Base-by-base conservation (phyloP, 2,329 filamentous ascomycete genomes). In the Xylaria hypoxylon region DNA sequence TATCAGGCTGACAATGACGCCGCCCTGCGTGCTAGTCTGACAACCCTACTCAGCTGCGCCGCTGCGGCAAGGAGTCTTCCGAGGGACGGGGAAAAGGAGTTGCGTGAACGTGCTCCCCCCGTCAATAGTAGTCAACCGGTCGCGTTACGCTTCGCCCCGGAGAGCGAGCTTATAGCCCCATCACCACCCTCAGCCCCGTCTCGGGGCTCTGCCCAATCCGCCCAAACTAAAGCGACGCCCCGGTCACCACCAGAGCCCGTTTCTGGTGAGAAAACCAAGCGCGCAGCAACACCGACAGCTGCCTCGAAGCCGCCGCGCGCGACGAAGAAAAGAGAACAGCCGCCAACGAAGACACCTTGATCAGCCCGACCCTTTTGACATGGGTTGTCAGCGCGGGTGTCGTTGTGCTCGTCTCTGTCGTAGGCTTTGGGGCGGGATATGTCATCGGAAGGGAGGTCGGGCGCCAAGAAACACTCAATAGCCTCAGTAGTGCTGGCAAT, bases 41-140 rank as follows among this genome's bases (percentile, higher is more conserved):
- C 94, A 0, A 98, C 96, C 0, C 86, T 99, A 13, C 87, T 99
- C 13, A 97, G 95, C n/a, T 97, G 93, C 74, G 95, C 94, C 0
- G 94, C 94, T 2, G 96, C 95, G 0, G 96, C 95, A 1, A 88
- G 96, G 48, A 91, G 92, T 3, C 83, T 96, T 17, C 89, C 91
- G 0, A 97, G 96, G 76, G 81, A 83, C 17, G 83, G 83, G 55
- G 82, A 85, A 56, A 75, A 76, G 42, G 72, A 75, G 52, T 44
- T 72, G 45, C 76, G 76, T 13, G 81, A 83, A 60, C 79, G 78
- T 52, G 71, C 78, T 26, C 80, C 81, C 26, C 76, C 85, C 47
- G 78, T 83, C 5, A 80, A 81, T 2, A 82, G 84, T 72, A 79
- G 77, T 60, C 85, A 87, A 68, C 86, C 86, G 1, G 84, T 90